A percentile compares a stretch with the other conserved stretches of the same genome.
Conservation (phyloP, 2,329 filamentous ascomycete species). For the Exophiala alcalophila region DNA sequence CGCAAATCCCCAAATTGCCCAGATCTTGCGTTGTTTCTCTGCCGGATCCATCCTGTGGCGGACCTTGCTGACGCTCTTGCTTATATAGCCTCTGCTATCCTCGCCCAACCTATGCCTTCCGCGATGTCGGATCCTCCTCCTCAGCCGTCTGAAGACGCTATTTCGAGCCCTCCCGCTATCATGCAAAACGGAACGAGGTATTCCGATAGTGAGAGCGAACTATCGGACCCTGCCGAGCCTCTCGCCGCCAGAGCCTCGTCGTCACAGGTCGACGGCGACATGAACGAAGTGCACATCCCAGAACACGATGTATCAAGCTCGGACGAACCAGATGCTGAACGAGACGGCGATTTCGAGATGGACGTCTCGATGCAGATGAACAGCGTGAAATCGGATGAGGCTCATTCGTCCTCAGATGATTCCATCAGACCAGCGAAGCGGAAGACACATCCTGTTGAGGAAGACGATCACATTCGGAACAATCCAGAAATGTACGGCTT, state of each 20-base stretch:
- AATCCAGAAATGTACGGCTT: conserved; percentile 95
- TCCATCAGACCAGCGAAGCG: conserved; percentile 70
- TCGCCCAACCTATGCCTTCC: conserved; percentile 22
- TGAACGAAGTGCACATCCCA: conserved; percentile 42
- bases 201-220: conserved; percentile 68
- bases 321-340: conserved; percentile 40
- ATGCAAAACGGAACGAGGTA: conserved; percentile 42
- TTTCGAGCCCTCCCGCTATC: conserved; percentile 52
- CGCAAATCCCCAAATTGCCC: conserved; percentile 19
- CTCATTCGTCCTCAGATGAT: conserved; percentile 64
- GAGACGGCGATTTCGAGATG: conserved; percentile 71
- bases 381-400: conserved; percentile 48
- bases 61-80: conserved; percentile 30
- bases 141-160: conserved; percentile 64
- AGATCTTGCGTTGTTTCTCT: conserved; percentile 5
- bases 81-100: conserved; percentile 23
- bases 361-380: conserved; percentile 56
- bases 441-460: conserved; percentile 60
- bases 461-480: conserved; percentile 77
- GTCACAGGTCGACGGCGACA: conserved; percentile 41
- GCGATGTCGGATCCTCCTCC: conserved; percentile 35
- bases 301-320: conserved; percentile 42
- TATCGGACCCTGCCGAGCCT: conserved; percentile 67
- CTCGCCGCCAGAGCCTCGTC: conserved; percentile 50
- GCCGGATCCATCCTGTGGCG: conserved; percentile 12